Evolutionary conservation across 345 rosid genomes (phyloP), one percentile per base, ranked within the genome.

Genomic region (Mercurialis annua): DNA sequence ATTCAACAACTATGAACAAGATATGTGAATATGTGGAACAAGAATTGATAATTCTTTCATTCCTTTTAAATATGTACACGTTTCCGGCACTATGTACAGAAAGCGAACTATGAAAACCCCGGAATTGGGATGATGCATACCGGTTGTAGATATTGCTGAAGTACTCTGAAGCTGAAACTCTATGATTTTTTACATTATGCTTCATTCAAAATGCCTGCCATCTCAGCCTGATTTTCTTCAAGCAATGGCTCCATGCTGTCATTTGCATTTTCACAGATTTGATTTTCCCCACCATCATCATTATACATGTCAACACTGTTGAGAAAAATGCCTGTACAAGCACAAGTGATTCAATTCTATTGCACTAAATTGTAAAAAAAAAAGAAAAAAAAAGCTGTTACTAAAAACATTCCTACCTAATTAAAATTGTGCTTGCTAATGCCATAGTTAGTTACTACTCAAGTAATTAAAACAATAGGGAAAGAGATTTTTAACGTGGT

Each of bases 281-380:
- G 63, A 23, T 50, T 64, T 68, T 82, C 87, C 1, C 77, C 72
- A 48, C 77, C 72, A 48, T 84, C 88, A 64, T 92, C 87, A 0
- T 82, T 62, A 67, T 73, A 85, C 64, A 84, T 76, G 71, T 92
- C 92, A 20, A 81, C 87, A 5, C 88, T 67, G 54, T 74, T 81
- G 68, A 90, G 56, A 77, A 90, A 92, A 30, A 81, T 62, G 54
- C 98, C 98, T 92, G 89, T 67, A 34, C 76, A 68, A 24, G n/a
- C 34, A 66, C 47, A 44, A 34, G 54, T 33, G 24, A 56, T 53
- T 14, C 33, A 24, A 26, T 53, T 3, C 12, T 53, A 53, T 53
- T 11, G 6, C 18, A 17, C 4, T 18, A 1, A 48, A 48, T 6
- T n/a, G 7, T 3, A 34, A 48, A 18, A 1, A 16, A 23, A 48